Conservation (phyloP, 495 filamentous ascomycete genomes). For the Poronia punctata region DNA sequence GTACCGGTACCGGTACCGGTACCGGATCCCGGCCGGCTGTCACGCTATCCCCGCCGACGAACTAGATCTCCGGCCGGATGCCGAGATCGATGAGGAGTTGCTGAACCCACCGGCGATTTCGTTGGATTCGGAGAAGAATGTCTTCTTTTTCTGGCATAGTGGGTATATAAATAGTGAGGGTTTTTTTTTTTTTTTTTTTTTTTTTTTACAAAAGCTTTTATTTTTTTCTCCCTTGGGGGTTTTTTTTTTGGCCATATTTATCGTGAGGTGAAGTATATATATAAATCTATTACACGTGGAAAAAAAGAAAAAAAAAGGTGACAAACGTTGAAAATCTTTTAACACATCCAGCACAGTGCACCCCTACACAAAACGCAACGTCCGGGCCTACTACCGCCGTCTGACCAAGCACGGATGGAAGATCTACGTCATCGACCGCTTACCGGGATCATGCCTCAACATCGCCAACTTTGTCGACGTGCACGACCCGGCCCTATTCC, state of each 20-base stretch:
- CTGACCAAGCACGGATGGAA: slow-evolving; percentile 44
- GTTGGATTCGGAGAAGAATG: slow-evolving; percentile 34
- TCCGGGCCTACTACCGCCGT: slow-evolving; percentile 50
- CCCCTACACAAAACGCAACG: slow-evolving; percentile 46
- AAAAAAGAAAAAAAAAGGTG: too few relatives aligned
- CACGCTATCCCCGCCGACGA: slow-evolving; percentile 24
- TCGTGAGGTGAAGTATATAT: too few relatives aligned
- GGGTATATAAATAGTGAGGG: slow-evolving; percentile 27
- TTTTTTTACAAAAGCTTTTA: background rate
- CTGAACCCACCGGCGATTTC: slow-evolving; percentile 34
- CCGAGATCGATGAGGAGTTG: slow-evolving; percentile 38
- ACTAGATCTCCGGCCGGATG: slow-evolving; percentile 40
- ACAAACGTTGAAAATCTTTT: too few relatives aligned
- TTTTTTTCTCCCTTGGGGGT: too few relatives aligned
- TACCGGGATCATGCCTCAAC: slow-evolving; percentile 36
- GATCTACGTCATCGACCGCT: slow-evolving; percentile 44
- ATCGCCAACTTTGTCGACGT: slow-evolving; percentile 43
- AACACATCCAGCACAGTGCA: slow-evolving; percentile 28
- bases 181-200: background rate
- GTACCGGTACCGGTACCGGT: slow-evolving; percentile 3
- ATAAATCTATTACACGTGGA: too few relatives aligned
- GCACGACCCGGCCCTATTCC: slow-evolving; percentile 35
- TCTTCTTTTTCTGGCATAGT: slow-evolving; percentile 53
- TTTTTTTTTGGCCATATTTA: too few relatives aligned
- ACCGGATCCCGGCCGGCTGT: slow-evolving; percentile 27